Evolutionary conservation across 2,329 filamentous ascomycete genomes (phyloP).

Genomic region (Westerdykella aurantiaca): DNA sequence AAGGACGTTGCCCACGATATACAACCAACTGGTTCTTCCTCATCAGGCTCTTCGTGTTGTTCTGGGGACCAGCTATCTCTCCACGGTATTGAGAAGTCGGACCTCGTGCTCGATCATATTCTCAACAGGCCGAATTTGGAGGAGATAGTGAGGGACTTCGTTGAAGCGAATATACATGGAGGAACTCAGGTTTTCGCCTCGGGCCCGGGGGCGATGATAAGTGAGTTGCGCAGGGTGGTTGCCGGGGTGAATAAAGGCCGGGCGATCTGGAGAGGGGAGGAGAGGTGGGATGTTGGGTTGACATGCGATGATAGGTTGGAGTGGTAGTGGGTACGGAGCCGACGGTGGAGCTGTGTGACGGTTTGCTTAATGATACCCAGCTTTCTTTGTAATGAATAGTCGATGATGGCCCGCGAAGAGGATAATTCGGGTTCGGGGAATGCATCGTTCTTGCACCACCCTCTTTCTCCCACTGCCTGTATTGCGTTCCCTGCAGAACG

Average conservation of each 20-base stretch:
- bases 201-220: constrained; percentile 30
- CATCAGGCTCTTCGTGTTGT: constrained; percentile 13
- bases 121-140: constrained; percentile 19
- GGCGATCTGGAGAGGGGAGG: constrained; percentile 30
- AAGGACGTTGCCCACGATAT: constrained; percentile 19
- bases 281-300: constrained; percentile 26
- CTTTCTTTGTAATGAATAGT: too few relatives aligned
- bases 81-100: constrained; percentile 25
- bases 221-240: constrained; percentile 28
- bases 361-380: not conserved
- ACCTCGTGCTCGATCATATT: constrained; percentile 21
- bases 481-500: too few relatives aligned
- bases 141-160: constrained; percentile 19
- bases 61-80: constrained; percentile 13
- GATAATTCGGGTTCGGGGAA: too few relatives aligned
- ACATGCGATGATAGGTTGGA: constrained; percentile 31
- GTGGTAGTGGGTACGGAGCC: constrained; percentile 15
- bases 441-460: too few relatives aligned
- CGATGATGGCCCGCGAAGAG: too few relatives aligned
- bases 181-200: constrained; percentile 29
- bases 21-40: constrained; percentile 13
- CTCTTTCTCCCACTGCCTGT: too few relatives aligned
- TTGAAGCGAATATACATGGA: constrained; percentile 17
- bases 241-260: constrained; percentile 26
- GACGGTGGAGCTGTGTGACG: not conserved